A percentile compares a stretch with the other conserved stretches of the same genome.
Conservation (phyloP, 2,329 filamentous ascomycete species). For the Neopestalotiopsis rosae region DNA sequence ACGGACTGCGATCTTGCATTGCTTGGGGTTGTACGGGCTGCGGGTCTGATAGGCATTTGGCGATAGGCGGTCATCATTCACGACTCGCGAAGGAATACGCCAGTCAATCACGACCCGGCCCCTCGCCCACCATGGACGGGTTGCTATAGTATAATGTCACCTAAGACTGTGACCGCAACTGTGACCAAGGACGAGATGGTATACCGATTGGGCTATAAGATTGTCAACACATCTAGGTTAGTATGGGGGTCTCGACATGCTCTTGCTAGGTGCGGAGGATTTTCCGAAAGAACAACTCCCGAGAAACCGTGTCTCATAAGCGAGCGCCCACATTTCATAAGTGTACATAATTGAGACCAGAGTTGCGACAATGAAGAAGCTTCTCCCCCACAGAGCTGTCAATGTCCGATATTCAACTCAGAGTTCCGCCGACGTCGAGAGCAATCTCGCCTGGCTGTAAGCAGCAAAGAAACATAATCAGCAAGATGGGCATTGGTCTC, state of each 20-base stretch:
- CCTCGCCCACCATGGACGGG: not conserved
- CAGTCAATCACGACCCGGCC: not conserved
- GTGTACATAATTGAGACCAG: not conserved
- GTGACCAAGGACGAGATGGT: not conserved
- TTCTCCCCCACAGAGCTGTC: not conserved
- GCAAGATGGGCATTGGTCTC: slow-evolving; percentile 5
- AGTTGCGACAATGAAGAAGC: not conserved
- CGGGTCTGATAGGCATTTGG: slow-evolving; percentile 12
- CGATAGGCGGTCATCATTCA: not conserved
- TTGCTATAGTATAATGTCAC: not conserved
- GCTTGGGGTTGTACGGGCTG: slow-evolving; percentile 13
- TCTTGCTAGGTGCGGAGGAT: not conserved
- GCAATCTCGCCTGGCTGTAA: slow-evolving; percentile 13
- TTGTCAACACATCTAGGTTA: not conserved
- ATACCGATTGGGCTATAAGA: not conserved
- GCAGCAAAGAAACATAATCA: not conserved
- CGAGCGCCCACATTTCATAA: not conserved
- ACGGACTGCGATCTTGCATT: slow-evolving; percentile 11
- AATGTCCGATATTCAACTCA: slow-evolving; percentile 5
- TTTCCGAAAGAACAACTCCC: not conserved
- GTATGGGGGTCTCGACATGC: not conserved
- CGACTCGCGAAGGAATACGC: not conserved
- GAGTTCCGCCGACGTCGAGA: slow-evolving; percentile 2
- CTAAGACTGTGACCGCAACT: not conserved
- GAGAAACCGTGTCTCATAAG: not conserved